A percentile compares a stretch with the other conserved stretches of the same genome.
Evolutionary conservation across 2,329 filamentous ascomycete species (phyloP).

Genomic region (Venturia pyrina): DNA sequence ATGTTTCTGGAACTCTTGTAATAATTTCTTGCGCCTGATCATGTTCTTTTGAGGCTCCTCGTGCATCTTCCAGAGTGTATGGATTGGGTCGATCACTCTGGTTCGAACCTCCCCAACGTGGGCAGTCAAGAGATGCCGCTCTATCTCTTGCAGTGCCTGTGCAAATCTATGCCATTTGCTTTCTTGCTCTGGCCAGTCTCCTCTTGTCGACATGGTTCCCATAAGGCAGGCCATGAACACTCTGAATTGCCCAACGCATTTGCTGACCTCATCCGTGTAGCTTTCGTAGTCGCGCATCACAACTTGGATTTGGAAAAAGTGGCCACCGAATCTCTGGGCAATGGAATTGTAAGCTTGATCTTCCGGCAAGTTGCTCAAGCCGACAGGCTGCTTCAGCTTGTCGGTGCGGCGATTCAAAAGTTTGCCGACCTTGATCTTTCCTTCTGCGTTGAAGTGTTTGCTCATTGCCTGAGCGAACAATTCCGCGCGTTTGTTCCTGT

Average conservation of each 20-base stretch:
- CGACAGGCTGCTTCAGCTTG: conserved; percentile 65
- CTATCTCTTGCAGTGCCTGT: conserved; percentile 75
- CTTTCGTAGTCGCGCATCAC: conserved; percentile 89
- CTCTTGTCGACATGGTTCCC: background rate
- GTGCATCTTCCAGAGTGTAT: conserved; percentile 67
- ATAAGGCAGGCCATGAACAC: conserved; percentile 16
- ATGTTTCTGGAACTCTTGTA: conserved; percentile 77
- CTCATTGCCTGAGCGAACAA: conserved; percentile 82
- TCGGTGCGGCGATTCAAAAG: conserved; percentile 84
- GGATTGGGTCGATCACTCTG: conserved; percentile 76
- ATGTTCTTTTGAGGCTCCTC: conserved; percentile 79
- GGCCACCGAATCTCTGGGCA: conserved; percentile 80
- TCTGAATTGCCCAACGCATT: conserved; percentile 61
- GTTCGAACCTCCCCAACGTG: conserved; percentile 50
- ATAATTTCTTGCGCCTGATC: conserved; percentile 88
- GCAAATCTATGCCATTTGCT: conserved; percentile 93
- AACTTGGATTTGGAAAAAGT: conserved; percentile 85
- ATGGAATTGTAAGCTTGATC: conserved; percentile 73
- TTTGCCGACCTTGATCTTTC: conserved; percentile 60
- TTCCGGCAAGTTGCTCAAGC: conserved; percentile 54
- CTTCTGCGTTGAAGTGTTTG: conserved; percentile 87
- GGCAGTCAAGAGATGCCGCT: conserved; percentile 71
- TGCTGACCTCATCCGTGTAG: conserved; percentile 72
- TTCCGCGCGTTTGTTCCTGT: conserved; percentile 89
- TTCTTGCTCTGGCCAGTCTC: conserved; percentile 65